Evolutionary conservation across 768 basidiomycete genomes (phyloP).

Genomic region (Cystobasidium tubakii): DNA sequence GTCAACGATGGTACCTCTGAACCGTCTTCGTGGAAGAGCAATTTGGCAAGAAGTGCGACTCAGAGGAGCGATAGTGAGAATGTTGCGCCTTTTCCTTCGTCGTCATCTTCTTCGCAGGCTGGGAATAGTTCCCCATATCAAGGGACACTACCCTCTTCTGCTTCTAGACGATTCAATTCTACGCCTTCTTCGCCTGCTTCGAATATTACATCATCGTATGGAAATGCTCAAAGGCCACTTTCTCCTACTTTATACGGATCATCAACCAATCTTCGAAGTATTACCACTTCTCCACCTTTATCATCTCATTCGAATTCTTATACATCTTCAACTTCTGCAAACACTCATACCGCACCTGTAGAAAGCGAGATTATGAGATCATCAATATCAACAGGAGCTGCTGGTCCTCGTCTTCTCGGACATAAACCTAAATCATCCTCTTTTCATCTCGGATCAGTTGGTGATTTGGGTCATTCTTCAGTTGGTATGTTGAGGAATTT

Average conservation of each 20-base stretch:
- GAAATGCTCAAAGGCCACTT: background rate
- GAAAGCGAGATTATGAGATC: conserved; percentile 32
- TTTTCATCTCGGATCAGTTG: conserved; percentile 22
- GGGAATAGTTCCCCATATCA: background rate
- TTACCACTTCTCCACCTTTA: background rate
- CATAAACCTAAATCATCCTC: conserved; percentile 10
- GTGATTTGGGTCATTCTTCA: conserved; percentile 21
- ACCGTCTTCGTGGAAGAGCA: conserved; percentile 8
- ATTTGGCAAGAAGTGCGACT: background rate
- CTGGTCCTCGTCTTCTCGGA: no score
- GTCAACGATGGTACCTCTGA: background rate
- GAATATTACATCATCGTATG: background rate
- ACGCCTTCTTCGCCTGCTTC: conserved; percentile 5
- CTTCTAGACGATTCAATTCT: conserved; percentile 6
- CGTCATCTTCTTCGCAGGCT: background rate
- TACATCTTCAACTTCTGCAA: background rate
- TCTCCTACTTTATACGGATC: conserved; percentile 11
- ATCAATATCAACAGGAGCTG: background rate
- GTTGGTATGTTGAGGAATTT: conserved; percentile 23
- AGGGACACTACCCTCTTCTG: background rate
- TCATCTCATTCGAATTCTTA: background rate
- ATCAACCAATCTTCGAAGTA: background rate
- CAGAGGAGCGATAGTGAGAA: conserved; percentile 18
- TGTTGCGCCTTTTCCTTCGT: conserved; percentile 1
- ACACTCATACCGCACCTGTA: background rate